These are phyloP conservation scores for Moricandia moricandioides DNA, from an alignment of 345 rosid genomes.

Conservation along the genomic window DNA sequence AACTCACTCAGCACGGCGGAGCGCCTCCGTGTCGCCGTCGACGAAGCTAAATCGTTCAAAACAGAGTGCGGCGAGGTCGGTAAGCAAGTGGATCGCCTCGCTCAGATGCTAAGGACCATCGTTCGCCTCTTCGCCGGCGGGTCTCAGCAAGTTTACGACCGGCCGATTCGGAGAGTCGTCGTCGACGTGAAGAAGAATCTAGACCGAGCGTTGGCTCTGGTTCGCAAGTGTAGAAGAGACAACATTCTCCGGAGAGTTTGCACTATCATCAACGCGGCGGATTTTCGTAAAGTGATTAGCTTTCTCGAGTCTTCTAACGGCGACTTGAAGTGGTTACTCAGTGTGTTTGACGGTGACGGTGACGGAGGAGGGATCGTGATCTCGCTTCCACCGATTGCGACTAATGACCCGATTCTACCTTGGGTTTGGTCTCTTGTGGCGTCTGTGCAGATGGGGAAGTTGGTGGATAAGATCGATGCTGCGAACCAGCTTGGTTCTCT, in stretches of 20 bases:
- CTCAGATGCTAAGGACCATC: conserved; percentile 60
- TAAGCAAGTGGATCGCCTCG: conserved; percentile 56
- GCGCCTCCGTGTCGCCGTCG: conserved; percentile 55
- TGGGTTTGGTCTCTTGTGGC: conserved; percentile 89
- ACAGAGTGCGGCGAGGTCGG: conserved; percentile 55
- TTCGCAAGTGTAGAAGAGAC: conserved; percentile 72
- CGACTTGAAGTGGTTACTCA: conserved; percentile 77
- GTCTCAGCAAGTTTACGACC: conserved; percentile 67
- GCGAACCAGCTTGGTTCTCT: conserved; percentile 65
- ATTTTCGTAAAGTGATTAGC: conserved; percentile 59
- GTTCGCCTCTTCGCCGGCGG: conserved; percentile 45
- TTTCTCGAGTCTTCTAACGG: conserved; percentile 78
- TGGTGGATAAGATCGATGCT: conserved; percentile 65
- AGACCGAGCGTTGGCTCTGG: conserved; percentile 53
- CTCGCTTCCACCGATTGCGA: conserved; percentile 80
- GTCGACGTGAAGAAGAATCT: conserved; percentile 61
- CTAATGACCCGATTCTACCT: conserved; percentile 83
- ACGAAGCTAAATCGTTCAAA: conserved; percentile 60
- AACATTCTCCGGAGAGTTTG: conserved; percentile 61
- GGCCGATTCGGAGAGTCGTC: conserved; percentile 68
- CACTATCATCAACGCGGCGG: conserved; percentile 61
- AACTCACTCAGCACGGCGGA: conserved; percentile 52
- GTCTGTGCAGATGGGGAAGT: conserved; percentile 51
- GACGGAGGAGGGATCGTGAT: conserved; percentile 56
- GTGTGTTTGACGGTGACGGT: conserved; percentile 51